A percentile compares a stretch with the other conserved stretches of the same genome.
phyloP scores from a whole-genome alignment of 305 asterid genomes.

The Fraxinus platypoda region DNA sequence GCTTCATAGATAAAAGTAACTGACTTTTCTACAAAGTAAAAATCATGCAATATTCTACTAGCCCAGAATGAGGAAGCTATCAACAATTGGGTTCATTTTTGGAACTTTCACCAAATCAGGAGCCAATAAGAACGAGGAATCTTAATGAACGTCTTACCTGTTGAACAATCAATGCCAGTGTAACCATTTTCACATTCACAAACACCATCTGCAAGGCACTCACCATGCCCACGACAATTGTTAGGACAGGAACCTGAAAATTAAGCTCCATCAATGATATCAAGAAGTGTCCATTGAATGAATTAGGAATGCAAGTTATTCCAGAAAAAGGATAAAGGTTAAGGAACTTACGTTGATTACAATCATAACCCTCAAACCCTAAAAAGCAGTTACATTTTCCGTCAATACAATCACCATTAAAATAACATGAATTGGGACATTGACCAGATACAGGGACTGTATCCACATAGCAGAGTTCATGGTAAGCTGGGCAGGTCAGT shows the following conservation, averaged over 20 bases:
- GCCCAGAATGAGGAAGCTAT: not conserved
- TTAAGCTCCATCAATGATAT: slow-evolving; percentile 5
- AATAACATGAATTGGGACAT: slow-evolving; percentile 80
- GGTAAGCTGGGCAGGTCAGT: slow-evolving; percentile 87
- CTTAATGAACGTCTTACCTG: slow-evolving; percentile 47
- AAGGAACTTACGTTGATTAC: slow-evolving; percentile 60
- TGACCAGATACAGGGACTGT: slow-evolving; percentile 65
- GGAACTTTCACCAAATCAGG: not conserved
- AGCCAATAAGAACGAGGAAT: not conserved
- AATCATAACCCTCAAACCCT: slow-evolving; percentile 81
- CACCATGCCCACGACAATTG: slow-evolving; percentile 75
- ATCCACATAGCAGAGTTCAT: slow-evolving; percentile 69
- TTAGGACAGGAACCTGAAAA: slow-evolving; percentile 51
- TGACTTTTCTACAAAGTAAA: not conserved
- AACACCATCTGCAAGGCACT: slow-evolving; percentile 63
- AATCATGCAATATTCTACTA: not conserved
- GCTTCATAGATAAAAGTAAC: not conserved
- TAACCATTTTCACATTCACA: slow-evolving; percentile 79
- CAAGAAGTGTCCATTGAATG: not conserved
- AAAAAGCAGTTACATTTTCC: slow-evolving; percentile 87
- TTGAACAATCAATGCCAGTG: slow-evolving; percentile 91
- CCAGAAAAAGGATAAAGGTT: slow-evolving; percentile 8
- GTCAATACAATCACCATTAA: slow-evolving; percentile 84
- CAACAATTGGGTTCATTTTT: not conserved
- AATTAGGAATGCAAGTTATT: not conserved